Evolutionary conservation across 2,329 filamentous ascomycete species (phyloP).

Genomic region (Aspergillus tamarii): DNA sequence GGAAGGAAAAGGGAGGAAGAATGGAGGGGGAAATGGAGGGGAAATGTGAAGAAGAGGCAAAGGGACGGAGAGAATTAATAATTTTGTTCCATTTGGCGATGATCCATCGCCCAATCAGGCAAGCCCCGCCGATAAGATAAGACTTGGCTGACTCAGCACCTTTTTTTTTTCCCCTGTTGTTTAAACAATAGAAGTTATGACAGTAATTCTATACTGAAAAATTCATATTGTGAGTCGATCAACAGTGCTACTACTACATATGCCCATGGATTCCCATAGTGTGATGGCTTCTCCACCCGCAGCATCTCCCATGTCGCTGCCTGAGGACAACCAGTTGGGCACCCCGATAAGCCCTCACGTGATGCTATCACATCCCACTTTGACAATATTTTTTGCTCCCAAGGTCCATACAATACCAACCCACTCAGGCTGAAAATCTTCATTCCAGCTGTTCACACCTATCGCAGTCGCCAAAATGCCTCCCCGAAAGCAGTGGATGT

Average conservation of each 20-base stretch:
- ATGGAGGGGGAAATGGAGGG: not conserved
- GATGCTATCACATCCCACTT: conserved; percentile 31
- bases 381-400: conserved; percentile 12
- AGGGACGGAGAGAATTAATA: conserved; percentile 18
- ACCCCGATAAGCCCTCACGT: conserved; percentile 34
- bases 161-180: not conserved
- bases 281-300: not conserved
- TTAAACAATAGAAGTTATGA: no score
- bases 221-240: not conserved
- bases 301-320: not conserved
- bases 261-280: not conserved
- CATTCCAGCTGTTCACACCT: not conserved
- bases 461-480: conserved; percentile 62
- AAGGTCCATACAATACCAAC: conserved; percentile 1
- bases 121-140: conserved; percentile 30
- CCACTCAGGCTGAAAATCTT: not conserved
- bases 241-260: not conserved
- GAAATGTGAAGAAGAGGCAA: not conserved
- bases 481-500: conserved; percentile 75
- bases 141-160: conserved; percentile 30
- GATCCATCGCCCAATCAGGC: conserved; percentile 12
- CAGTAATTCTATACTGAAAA: not conserved
- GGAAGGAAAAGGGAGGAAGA: conserved; percentile 11
- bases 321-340: conserved; percentile 3
- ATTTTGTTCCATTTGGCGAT: conserved; percentile 19